phyloP scores from a whole-genome alignment of 2,329 filamentous ascomycete genomes.

The Venturia nashicola region DNA sequence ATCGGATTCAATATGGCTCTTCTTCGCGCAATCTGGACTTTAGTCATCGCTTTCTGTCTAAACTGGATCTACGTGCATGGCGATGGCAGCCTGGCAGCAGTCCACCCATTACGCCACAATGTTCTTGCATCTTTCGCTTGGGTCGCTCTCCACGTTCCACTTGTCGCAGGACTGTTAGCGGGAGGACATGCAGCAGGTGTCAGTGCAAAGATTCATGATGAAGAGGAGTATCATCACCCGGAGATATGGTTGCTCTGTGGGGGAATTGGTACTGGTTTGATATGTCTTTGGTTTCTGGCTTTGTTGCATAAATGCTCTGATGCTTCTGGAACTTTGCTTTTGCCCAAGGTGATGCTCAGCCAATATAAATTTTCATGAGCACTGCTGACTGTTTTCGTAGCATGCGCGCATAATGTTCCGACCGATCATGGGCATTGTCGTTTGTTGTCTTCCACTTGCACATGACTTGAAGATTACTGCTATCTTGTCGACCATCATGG shows the following conservation, averaged over 20 bases:
- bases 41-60: slow-evolving; percentile 38
- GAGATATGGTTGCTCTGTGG: slow-evolving; percentile 5
- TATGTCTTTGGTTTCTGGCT: slow-evolving; percentile 3
- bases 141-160: slow-evolving; percentile 5
- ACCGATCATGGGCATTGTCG: neutral
- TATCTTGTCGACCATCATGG: slow-evolving; percentile 5
- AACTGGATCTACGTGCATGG: slow-evolving; percentile 40
- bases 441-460: slow-evolving; percentile 6
- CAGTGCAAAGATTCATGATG: neutral
- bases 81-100: slow-evolving; percentile 22
- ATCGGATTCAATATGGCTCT: slow-evolving; percentile 32
- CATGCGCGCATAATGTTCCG: neutral
- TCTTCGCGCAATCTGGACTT: slow-evolving; percentile 34
- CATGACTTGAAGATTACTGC: slow-evolving; percentile 7
- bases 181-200: slow-evolving; percentile 5
- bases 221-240: slow-evolving; percentile 3
- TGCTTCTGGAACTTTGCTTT: slow-evolving; percentile 1
- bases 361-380: too few relatives aligned
- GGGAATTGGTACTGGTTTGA: slow-evolving; percentile 2
- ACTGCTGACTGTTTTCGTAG: neutral
- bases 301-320: neutral
- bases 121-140: neutral
- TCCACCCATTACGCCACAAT: slow-evolving; percentile 6
- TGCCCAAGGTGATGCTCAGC: neutral
- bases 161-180: neutral